Percentiles rank a stretch among this genome's conserved stretches.
Evolutionary conservation across 2,329 filamentous ascomycete genomes (phyloP).

Genomic region (Trichoderma sp.): DNA sequence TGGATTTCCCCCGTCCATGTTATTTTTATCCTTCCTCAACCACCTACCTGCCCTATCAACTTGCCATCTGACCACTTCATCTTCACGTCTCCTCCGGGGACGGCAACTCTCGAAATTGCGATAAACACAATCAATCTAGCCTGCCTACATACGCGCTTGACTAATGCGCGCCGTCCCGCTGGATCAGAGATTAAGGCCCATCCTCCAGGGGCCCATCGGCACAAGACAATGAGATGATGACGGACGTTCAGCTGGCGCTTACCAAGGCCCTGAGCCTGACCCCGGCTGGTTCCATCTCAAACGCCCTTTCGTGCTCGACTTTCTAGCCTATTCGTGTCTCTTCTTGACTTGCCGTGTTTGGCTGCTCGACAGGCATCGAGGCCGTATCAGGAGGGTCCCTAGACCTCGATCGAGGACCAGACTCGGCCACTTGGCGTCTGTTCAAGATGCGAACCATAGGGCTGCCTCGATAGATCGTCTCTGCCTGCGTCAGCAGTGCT

Average conservation of each 20-base stretch:
- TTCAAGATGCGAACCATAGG: conserved; percentile 20
- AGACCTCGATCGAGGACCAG: not conserved
- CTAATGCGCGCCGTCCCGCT: conserved; percentile 15
- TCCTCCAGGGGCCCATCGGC: not conserved
- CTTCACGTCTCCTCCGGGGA: not conserved
- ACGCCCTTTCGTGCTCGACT: not conserved
- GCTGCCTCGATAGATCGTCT: conserved; percentile 23
- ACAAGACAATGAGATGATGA: conserved; percentile 10
- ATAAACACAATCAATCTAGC: not conserved
- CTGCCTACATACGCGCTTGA: conserved; percentile 9
- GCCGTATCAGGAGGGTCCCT: conserved; percentile 9
- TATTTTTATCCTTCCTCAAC: not conserved
- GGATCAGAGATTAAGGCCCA: conserved; percentile 13
- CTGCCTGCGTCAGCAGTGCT: conserved; percentile 29
- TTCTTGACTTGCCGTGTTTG: not conserved
- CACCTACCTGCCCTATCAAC: not conserved
- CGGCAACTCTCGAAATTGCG: not conserved
- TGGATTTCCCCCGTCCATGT: not conserved
- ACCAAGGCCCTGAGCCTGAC: not conserved
- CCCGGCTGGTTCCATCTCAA: not conserved
- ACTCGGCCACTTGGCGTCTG: conserved; percentile 7
- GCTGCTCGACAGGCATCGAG: not conserved
- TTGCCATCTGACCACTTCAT: not conserved
- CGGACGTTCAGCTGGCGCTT: conserved; percentile 11
- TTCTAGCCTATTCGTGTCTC: not conserved